phyloP scores from a whole-genome alignment of 2,329 filamentous ascomycete genomes.

The Ceratocystis variospora region DNA sequence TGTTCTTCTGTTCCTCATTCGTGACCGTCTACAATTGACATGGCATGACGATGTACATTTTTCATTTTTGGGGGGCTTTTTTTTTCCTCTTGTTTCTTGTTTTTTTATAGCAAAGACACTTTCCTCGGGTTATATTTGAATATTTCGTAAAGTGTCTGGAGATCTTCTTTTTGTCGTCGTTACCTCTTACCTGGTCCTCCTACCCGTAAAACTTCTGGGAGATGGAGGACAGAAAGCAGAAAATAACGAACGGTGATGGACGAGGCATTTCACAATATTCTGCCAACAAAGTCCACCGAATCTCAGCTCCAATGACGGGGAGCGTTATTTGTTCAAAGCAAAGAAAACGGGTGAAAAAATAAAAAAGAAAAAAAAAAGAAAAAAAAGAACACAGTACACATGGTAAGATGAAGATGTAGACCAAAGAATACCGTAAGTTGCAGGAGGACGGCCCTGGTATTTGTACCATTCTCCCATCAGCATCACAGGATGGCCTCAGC shows the following conservation, averaged over 20 bases:
- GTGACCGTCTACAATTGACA: too few relatives aligned
- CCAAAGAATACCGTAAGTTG: not conserved
- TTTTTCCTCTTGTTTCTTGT: too few relatives aligned
- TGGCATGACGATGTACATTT: not conserved
- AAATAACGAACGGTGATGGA: not conserved
- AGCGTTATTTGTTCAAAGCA: not conserved
- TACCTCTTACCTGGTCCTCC: not conserved
- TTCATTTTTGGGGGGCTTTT: not conserved
- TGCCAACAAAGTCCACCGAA: conserved; percentile 29
- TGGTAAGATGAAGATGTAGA: not conserved
- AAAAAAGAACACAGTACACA: conserved; percentile 8
- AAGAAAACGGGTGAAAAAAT: conserved; percentile 16
- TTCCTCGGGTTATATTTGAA: conserved; percentile 6
- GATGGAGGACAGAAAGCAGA: not conserved
- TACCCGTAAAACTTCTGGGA: not conserved
- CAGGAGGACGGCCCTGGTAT: not conserved
- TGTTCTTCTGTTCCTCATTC: too few relatives aligned
- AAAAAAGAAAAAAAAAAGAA: conserved; percentile 20
- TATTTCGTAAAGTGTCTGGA: not conserved
- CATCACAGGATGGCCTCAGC: conserved; percentile 1
- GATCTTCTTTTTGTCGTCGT: not conserved
- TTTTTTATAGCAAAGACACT: not conserved
- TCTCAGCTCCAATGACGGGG: conserved; percentile 22
- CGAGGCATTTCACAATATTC: conserved; percentile 51
- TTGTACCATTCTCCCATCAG: not conserved